Percentiles rank a stretch among this genome's conserved stretches.
Evolutionary conservation across 495 filamentous ascomycete genomes (phyloP).

Genomic region (Staphylotrichum tortipilum): DNA sequence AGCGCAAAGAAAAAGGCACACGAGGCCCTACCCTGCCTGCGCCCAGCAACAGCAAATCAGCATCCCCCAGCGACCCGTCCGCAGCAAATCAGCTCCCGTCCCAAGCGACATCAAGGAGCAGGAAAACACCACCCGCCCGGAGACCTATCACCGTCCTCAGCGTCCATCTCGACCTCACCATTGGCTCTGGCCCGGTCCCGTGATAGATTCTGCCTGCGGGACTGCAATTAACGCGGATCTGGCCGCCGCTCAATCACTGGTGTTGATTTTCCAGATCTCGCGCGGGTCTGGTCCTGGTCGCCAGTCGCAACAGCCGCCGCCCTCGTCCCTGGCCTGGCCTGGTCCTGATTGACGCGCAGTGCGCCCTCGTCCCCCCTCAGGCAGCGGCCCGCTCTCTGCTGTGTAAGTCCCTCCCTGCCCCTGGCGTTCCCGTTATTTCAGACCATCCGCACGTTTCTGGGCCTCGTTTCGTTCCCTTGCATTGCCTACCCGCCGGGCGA

Average conservation of each 20-base stretch:
- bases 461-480: constrained; percentile 8
- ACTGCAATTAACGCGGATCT: constrained; percentile 33
- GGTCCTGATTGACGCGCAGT: constrained; percentile 7
- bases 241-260: constrained; percentile 32
- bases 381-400: constrained; percentile 9
- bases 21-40: constrained; percentile 10
- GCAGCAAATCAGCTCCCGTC: constrained; percentile 40
- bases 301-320: constrained; percentile 1
- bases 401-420: constrained; percentile 22
- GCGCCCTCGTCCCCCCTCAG: constrained; percentile 7
- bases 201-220: constrained; percentile 43
- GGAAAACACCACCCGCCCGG: constrained; percentile 28
- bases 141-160: constrained; percentile 41
- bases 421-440: constrained; percentile 7
- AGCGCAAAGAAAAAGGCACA: constrained; percentile 25
- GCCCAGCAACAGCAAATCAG: constrained; percentile 47
- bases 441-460: constrained; percentile 9
- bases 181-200: constrained; percentile 41
- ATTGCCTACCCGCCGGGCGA: constrained; percentile 17
- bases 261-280: constrained; percentile 8
- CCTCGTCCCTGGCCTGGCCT: too few species aligned
- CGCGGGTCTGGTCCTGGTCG: constrained; percentile 17
- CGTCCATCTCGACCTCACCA: constrained; percentile 28
- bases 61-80: too few species aligned
- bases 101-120: constrained; percentile 26